phyloP scores from a whole-genome alignment of 345 rosid species.

The Hypericum androsaemum region DNA sequence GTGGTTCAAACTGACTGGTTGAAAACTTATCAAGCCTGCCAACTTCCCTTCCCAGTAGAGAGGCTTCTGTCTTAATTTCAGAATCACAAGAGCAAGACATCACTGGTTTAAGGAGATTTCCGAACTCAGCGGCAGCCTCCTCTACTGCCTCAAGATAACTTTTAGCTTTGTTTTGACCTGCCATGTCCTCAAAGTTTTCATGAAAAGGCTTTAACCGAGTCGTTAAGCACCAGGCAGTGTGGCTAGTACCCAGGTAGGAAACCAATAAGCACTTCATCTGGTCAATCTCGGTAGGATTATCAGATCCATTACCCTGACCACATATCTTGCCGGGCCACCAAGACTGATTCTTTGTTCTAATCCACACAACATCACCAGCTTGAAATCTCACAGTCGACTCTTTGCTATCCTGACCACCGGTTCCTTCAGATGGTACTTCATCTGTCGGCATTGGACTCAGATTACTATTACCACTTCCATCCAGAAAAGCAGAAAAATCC shows the following conservation, averaged over 20 bases:
- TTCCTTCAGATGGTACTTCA: conserved; percentile 15
- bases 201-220: conserved; percentile 59
- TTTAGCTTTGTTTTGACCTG: conserved; percentile 28
- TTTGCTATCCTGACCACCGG: conserved; percentile 17
- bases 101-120: conserved; percentile 38
- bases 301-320: conserved; percentile 29
- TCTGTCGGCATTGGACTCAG: conserved; percentile 10
- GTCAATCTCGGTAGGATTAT: conserved; percentile 16
- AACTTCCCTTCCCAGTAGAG: conserved; percentile 7
- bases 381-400: conserved; percentile 18
- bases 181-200: conserved; percentile 40
- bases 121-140: conserved; percentile 56
- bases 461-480: conserved; percentile 12
- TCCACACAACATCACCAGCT: conserved; percentile 77
- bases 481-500: conserved; percentile 42
- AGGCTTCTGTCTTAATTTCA: conserved; percentile 7
- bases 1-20: conserved; percentile 35
- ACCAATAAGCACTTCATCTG: conserved; percentile 33
- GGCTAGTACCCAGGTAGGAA: conserved; percentile 38
- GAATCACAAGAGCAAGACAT: conserved; percentile 45
- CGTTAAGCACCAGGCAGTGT: conserved; percentile 40
- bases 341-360: conserved; percentile 40
- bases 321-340: conserved; percentile 92
- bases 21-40: conserved; percentile 33
- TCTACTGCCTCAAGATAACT: conserved; percentile 53